Evolutionary conservation across 768 basidiomycete genomes (phyloP), one percentile per base, ranked within the genome.

Genomic region (Cystofilobasidium capitatum): DNA sequence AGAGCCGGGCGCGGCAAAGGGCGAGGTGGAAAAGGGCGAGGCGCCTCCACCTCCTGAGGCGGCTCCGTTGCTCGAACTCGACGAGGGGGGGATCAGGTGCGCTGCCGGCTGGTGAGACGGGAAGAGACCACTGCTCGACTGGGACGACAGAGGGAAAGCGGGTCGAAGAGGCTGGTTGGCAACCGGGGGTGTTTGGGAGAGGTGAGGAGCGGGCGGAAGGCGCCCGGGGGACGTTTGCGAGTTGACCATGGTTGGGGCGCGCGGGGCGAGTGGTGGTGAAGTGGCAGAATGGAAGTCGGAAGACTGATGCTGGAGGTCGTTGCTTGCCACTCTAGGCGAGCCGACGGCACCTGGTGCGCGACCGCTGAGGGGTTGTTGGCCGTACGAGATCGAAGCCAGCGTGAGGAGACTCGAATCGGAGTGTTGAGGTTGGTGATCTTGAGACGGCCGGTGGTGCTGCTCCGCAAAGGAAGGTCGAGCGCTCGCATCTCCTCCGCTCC

Each of bases 1-100:
- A 0, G 82, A 78, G 0, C 86, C 86, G 13, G 42, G 42, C 24
- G 86, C 85, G 29, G 88, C 88, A 74, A 89, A 89, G 0, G 89
- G 88, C 3, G 87, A 88, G 0, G 84, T 79, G 33, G 71, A 69
- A 54, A 72, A 74, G 69, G 68, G 68, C 12, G 62, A 64, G n/a
- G 60, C 42, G 0, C 47, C 58, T 10, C 40, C 57, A 42, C 42
- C 49, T n/a, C 45, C 49, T 10, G 12, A 13, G 58, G 26, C 58
- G 29, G n/a, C 55, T 22, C 58, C 65, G 31, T 49, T 61, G 6
- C 33, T n/a, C 31, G 62, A 60, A 0, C 62, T 62, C 29, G 66
- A 68, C 22, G 61, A 20, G 1, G 66, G 66, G 8, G 66, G 66
- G 37, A 51, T 47, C 13, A 68, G 61, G 22, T 55, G n/a, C 20